These are phyloP conservation scores for Talaromyces atroroseus DNA, from an alignment of 2,329 filamentous ascomycete genomes.

Conservation along the genomic window DNA sequence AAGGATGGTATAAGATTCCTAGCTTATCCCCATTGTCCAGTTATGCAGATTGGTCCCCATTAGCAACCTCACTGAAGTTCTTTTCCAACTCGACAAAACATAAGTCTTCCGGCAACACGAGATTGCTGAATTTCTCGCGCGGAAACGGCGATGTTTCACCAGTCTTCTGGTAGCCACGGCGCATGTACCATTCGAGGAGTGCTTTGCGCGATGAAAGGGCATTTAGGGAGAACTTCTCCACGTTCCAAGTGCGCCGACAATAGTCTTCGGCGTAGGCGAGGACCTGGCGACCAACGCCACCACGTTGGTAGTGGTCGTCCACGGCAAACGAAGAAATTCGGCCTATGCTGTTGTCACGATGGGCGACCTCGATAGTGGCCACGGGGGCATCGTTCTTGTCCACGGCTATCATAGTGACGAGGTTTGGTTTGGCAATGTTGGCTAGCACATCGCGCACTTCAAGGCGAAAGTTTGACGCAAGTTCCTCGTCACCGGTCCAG, in stretches of 20 bases:
- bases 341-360: constrained; percentile 14
- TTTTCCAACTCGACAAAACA: constrained; percentile 22
- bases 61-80: not conserved
- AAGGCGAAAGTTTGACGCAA: constrained; percentile 21
- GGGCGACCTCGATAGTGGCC: constrained; percentile 20
- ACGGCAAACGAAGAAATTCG: constrained; percentile 24
- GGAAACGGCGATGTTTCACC: constrained; percentile 21
- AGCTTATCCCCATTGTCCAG: not conserved
- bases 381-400: constrained; percentile 13
- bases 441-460: constrained; percentile 19
- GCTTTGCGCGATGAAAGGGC: constrained; percentile 24
- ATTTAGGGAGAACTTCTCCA: constrained; percentile 19
- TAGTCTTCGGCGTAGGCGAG: constrained; percentile 26
- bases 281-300: constrained; percentile 21
- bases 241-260: constrained; percentile 19
- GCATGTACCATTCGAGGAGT: constrained; percentile 27
- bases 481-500: constrained; percentile 33
- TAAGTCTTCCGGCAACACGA: constrained; percentile 20
- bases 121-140: constrained; percentile 15
- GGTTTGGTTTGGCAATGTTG: constrained; percentile 25
- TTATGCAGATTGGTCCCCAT: not conserved
- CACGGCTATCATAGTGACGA: constrained; percentile 22
- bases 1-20: no score
- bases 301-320: constrained; percentile 18
- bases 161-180: constrained; percentile 23